Percentiles rank a stretch among this genome's conserved stretches.
phyloP scores from a whole-genome alignment of 306 rosid species.

The Vigna nakashimae region DNA sequence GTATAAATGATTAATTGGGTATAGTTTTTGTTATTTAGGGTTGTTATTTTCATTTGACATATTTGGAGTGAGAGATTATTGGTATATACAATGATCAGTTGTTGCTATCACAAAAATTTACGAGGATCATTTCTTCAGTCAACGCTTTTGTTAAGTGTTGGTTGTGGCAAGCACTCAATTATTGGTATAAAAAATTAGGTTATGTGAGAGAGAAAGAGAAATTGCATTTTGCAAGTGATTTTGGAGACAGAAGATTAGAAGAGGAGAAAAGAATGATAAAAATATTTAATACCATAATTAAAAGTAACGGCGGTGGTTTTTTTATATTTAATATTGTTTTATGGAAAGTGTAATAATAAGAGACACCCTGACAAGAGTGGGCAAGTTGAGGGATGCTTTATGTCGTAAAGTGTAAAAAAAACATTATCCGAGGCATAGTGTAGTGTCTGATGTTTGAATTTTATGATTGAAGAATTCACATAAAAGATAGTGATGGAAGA shows the following conservation, averaged over 20 bases:
- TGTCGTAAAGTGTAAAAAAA: constrained; percentile 5
- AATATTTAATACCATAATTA: not conserved
- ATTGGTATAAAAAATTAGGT: not conserved
- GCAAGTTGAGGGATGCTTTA: constrained; percentile 33
- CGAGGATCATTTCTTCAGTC: not conserved
- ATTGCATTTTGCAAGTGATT: not conserved
- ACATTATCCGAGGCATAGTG: constrained; percentile 36
- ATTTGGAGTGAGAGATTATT: not conserved
- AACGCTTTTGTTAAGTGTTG: not conserved
- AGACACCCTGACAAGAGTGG: constrained; percentile 25
- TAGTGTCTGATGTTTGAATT: constrained; percentile 17
- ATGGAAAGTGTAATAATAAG: not conserved
- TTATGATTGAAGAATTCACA: not conserved
- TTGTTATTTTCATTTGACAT: not conserved
- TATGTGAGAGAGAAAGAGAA: not conserved
- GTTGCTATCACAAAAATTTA: not conserved
- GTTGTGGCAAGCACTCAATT: not conserved
- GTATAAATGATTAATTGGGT: not conserved
- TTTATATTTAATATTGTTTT: not conserved
- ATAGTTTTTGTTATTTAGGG: not conserved
- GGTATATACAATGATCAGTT: not conserved
- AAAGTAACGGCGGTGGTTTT: not conserved
- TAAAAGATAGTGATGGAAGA: constrained; percentile 10
- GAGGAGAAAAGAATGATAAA: not conserved
- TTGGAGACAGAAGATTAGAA: not conserved